Evolutionary conservation across 176 grass and related monocot species (phyloP), one percentile per base, ranked within the genome.

Genomic region (Stipa capillata): DNA sequence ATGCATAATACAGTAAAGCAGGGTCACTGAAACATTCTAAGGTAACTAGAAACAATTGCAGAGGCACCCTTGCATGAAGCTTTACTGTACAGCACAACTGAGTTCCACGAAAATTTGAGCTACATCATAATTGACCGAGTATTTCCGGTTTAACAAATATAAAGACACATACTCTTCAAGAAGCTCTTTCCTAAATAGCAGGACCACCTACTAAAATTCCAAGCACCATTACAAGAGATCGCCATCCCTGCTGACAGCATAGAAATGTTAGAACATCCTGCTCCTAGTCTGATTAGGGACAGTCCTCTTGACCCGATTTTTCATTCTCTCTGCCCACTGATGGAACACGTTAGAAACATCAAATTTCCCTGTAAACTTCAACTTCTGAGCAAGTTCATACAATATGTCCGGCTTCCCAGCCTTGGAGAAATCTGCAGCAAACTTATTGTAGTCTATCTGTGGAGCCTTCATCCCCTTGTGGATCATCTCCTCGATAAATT

Each of bases 381-480:
- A 85, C 67, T 92, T 98, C 61, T 91, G 50, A 52, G 83, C 90
- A 77, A 98, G 77, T 37, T 98, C 95, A 86, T 89, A 85, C 65
- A 98, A 67, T 77, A 90, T 88, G 75, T 94, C 85, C 57, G 87
- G 95, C 71, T 94, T 92, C 76, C 92, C 90, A 34, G 74, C 83
- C 78, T 72, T 92, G 40, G 87, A 93, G 85, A 92, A 98, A 85
- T 98, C 95, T 64, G 87, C 85, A 44, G 84, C 64, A 42, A 98
- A 94, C 59, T 94, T 98, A 77, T 93, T 98, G 62, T 93, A 98
- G 65, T 98, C 92, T 69, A 98, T 85, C 79, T 85, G 80, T 33
- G 92, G 92, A 79, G 92, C 78, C 58, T 87, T 79, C 95, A 98
- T 98, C 70, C 90, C 95, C 82, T 98, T 94, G 58, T 84, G 76